Base-by-base conservation (phyloP, 2,329 filamentous ascomycete genomes). In the Xylaria hypoxylon region DNA sequence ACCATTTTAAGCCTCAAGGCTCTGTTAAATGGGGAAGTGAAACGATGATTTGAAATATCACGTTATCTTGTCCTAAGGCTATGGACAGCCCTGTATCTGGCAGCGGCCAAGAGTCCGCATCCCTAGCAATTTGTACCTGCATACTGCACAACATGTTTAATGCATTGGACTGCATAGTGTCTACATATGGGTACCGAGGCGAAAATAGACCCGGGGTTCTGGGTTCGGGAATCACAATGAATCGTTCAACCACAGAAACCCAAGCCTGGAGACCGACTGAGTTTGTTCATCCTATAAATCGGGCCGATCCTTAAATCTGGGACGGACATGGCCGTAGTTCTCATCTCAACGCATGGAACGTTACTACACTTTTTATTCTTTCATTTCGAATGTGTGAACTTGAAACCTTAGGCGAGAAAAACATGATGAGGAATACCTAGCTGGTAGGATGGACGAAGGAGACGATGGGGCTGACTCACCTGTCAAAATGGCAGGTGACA, bases 401-500 rank as follows among this genome's bases (percentile, higher is more conserved):
- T 64, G 60, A 67, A 67, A 64, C 60, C 17, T 33, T 35, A 13
- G n/a, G 35, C 22, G 4, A 33, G 5, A 24, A 45, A 57, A 19
- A 33, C 8, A 35, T 35, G 50, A 11, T 17, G 42, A 28, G 33
- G 44, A 17, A 35, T 35, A 26, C 17, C 44, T 11, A 28, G 33
- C 13, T 31, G 11, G 55, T 6, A 57, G 55, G 55, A 59, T 58
- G 53, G 19, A 40, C 44, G 40, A 51, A 38, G 44, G 38, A n/a
- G 35, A 42, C n/a, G 22, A 52, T 45, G 56, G 59, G 28, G 45
- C 8, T 17, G n/a, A 22, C 17, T 40, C 15, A 42, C 56, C 52
- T n/a, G 57, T 56, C 47, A 57, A 58, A 44, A 15, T 31, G 58
- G 65, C 45, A 68, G 62, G 65, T 68, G 62, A 65, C 48, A 59